Evolutionary conservation across 495 filamentous ascomycete species (phyloP), one percentile per base, ranked within the genome.

Genomic region (Mycothermus thermophilus): DNA sequence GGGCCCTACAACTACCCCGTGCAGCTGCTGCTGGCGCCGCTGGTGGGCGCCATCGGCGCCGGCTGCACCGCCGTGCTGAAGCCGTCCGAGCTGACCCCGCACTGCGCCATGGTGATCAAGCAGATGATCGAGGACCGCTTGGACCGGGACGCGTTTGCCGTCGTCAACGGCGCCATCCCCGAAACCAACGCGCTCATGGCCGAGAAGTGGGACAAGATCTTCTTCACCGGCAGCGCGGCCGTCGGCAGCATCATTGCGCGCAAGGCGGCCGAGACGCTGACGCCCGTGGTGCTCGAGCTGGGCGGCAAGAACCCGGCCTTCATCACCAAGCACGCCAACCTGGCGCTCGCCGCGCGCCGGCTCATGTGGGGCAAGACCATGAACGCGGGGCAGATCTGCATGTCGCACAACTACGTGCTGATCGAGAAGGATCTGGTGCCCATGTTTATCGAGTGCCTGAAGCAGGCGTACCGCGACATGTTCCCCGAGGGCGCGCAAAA

Each of bases 191-290:
- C 77, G 5, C 60, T 96, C 22, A 65, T 97, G 9, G 72, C 85
- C 32, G 72, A 86, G 58, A 85, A 85, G 48, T 97, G 86, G 84
- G 87, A 92, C 58, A 94, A 93, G 68, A 88, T 97, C 46, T 88
- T 92, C 64, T 97, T 93, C 63, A 97, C 90, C 11, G 90, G 90
- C 29, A 72, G 70, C 42, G 61, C 66, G 8, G 62, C 50, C 23
- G 87, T 95, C 24, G 90, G 82, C 33, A 81, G 67, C 30, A 88
- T 96, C 58, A 75, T 97, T 44, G 74, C 85, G 15, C 83, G 85
- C 61, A 90, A 90, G 42, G 90, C 90, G 4, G 88, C 90, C 25
- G 82, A 90, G 56, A 78, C 83, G 25, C 63, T 96, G 35, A 96
- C 90, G 4, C 90, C 90, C 0, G 80, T 93, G 14, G 67, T 73